Conservation (phyloP, 2,329 filamentous ascomycete species). For the Paecilomyces sp. region DNA sequence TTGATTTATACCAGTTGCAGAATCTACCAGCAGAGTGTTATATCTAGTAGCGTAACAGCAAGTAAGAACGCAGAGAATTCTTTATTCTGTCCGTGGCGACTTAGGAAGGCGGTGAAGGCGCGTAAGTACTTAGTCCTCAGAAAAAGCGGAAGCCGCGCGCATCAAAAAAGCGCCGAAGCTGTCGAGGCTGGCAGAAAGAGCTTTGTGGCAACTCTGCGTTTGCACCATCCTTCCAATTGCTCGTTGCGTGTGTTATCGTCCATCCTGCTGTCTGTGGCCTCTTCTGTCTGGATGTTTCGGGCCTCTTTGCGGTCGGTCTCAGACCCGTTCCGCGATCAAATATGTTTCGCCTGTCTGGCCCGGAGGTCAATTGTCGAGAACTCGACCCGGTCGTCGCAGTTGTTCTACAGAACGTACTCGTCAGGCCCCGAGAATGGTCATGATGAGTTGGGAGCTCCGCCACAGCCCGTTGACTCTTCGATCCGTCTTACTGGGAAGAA, state of each 20-base stretch:
- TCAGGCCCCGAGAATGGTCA: neutral
- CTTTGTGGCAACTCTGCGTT: neutral
- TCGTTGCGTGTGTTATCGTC: neutral
- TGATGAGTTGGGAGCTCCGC: neutral
- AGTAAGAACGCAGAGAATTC: no score
- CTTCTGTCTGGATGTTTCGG: conserved; percentile 28
- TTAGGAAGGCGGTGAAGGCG: neutral
- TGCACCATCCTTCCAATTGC: neutral
- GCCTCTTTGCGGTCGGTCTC: conserved; percentile 27
- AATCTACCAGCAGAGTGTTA: no score
- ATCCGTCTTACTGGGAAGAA: neutral
- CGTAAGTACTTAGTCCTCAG: neutral
- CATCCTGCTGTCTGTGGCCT: neutral
- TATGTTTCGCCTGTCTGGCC: conserved; percentile 28
- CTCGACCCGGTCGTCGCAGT: conserved; percentile 16
- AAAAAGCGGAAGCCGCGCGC: neutral
- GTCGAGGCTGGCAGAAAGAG: neutral
- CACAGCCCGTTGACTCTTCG: neutral
- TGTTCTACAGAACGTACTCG: conserved; percentile 18
- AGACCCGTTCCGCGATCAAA: conserved; percentile 26
- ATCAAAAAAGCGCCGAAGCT: neutral
- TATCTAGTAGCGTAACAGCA: no score
- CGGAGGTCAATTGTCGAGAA: conserved; percentile 11
- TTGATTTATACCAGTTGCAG: no score
- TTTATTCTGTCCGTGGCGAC: neutral